phyloP scores from a whole-genome alignment of 2,329 filamentous ascomycete species.

The Helicocarpus griseus region DNA sequence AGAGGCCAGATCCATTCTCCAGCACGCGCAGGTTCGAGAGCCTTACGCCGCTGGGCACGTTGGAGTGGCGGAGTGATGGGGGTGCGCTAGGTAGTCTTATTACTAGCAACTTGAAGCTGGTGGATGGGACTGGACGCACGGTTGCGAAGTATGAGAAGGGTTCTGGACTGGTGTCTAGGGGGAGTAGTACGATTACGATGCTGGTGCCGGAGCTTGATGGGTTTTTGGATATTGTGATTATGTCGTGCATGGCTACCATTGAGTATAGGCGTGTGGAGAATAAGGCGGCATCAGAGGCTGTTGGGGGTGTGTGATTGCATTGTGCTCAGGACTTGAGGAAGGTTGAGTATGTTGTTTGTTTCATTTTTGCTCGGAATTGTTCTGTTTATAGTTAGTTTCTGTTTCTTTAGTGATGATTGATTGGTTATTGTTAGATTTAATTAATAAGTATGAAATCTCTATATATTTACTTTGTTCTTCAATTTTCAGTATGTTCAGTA shows the following conservation, averaged over 20 bases:
- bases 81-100: constrained; percentile 3
- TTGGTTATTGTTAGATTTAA: too few species aligned
- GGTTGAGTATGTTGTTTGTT: too few species aligned
- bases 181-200: constrained; percentile 6
- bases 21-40: constrained; percentile 8
- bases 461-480: too few species aligned
- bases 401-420: too few species aligned
- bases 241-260: constrained; percentile 10
- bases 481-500: too few species aligned
- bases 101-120: constrained; percentile 8
- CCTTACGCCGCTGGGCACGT: constrained; percentile 8
- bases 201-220: constrained; percentile 7
- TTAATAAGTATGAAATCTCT: too few species aligned
- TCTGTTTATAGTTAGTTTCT: not conserved
- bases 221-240: constrained; percentile 12
- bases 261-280: constrained; percentile 9
- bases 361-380: not conserved
- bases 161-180: not conserved
- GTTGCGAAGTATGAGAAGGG: constrained; percentile 11
- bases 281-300: constrained; percentile 4
- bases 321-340: not conserved
- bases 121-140: constrained; percentile 8
- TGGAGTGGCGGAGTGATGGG: constrained; percentile 12
- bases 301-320: not conserved
- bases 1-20: constrained; percentile 9